Evolutionary conservation across 495 filamentous ascomycete genomes (phyloP), one percentile per base, ranked within the genome.

Genomic region (Aspergillus incahuasiensis): DNA sequence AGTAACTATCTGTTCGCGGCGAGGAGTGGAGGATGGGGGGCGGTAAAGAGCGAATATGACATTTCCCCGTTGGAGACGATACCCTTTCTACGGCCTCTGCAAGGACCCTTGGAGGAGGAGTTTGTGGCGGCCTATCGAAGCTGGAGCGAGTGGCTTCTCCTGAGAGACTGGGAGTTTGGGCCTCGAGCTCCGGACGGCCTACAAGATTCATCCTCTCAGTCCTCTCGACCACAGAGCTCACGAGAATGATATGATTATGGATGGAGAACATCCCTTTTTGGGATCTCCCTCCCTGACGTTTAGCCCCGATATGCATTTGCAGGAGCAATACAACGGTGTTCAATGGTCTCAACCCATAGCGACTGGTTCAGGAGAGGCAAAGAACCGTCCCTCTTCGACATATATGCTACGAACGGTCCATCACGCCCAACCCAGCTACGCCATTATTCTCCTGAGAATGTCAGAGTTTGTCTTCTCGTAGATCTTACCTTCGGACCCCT

Each of bases 1-100:
- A 82, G 91, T 48, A 98, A 98, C 64, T 98, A 92, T 65, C 79
- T 98, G 21, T 97, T 97, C 63, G 90, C 91, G 0, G 91, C 92
- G 9, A 98, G 97, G 74, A 91, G 88, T 61, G 87, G 86, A 6
- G 89, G 84, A 40, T 98, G 92, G 91, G 78, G 89, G 16, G 79
- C 79, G 24, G 89, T 95, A 63, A 97, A 96, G 75, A 81, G 84
- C 62, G 82, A 89, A 59, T 98, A 98, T 70, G 94, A 97, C 71
- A 87, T 90, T 74, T 75, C 80, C 2, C 80, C 85, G 12, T 77
- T 88, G 28, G 89, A 97, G 74, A 87, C 81, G 30, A 83, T 95
- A 20, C 94, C 92, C 3, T 98, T 94, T 64, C 69, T 97, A 55
- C 83, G 83, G 59, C 90, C 92, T 24, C 72, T 97, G 28, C 84